These are phyloP conservation scores for Yamadazyma triangularis DNA, from an alignment of 1,139 yeast genomes.

Conservation along the genomic window DNA sequence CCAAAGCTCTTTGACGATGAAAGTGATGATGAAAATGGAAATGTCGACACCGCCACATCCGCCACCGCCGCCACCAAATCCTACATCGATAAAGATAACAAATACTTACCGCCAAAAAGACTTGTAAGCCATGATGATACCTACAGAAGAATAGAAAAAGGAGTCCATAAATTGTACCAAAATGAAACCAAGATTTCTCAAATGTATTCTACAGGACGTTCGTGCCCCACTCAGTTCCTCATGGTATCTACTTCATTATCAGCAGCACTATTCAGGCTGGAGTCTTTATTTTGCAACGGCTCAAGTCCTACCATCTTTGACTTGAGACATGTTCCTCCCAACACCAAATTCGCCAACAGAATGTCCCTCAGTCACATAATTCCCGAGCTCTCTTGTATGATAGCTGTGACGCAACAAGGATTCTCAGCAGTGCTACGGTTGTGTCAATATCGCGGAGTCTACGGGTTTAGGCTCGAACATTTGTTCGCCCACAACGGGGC, in stretches of 20 bases:
- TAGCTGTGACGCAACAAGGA: conserved; percentile 59
- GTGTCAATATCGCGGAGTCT: conserved; percentile 52
- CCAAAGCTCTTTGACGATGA: no score
- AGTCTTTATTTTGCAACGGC: conserved; percentile 48
- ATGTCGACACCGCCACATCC: no score
- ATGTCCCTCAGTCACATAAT: conserved; percentile 48
- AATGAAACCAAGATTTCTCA: no score
- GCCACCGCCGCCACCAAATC: no score
- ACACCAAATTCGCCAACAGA: conserved; percentile 43
- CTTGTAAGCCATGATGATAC: no score
- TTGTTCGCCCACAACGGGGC: conserved; percentile 41
- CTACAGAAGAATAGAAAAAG: conserved; percentile 28
- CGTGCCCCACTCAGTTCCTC: conserved; percentile 31
- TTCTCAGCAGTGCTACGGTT: conserved; percentile 53
- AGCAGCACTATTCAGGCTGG: conserved; percentile 46
- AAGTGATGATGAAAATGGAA: conserved; percentile 13
- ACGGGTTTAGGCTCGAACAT: conserved; percentile 59
- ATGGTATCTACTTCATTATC: conserved; percentile 41
- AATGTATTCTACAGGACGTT: no score
- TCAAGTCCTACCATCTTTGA: conserved; percentile 44
- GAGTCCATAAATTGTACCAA: conserved; percentile 2
- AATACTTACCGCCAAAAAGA: no score
- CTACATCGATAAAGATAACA: no score
- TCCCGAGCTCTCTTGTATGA: conserved; percentile 50
- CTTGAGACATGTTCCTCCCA: conserved; percentile 24